Conservation (phyloP, 495 filamentous ascomycete species). For the Xylaria intraflava region DNA sequence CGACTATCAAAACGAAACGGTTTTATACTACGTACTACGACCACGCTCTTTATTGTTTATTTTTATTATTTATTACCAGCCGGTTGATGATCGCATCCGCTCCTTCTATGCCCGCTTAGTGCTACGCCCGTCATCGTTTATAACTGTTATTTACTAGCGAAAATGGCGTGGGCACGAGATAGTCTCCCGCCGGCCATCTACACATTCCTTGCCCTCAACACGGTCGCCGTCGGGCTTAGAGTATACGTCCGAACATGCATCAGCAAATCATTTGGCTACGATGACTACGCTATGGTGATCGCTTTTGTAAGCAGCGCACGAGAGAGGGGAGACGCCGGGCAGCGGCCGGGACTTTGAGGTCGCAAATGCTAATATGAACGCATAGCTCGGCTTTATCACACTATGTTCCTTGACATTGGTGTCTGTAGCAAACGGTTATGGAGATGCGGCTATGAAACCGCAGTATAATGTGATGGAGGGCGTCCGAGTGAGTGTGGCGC, state of each 20-base stretch:
- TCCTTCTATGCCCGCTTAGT: neutral
- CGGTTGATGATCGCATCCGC: neutral
- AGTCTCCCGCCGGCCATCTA: conserved; percentile 11
- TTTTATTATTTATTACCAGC: neutral
- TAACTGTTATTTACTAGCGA: neutral
- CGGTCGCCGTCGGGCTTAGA: conserved; percentile 4
- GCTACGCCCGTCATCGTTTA: neutral
- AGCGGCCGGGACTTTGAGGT: neutral
- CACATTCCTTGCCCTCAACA: conserved; percentile 10
- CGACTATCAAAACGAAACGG: neutral
- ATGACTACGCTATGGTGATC: conserved; percentile 11
- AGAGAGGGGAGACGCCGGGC: neutral
- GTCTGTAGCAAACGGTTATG: conserved; percentile 5
- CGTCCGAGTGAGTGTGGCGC: conserved; percentile 2
- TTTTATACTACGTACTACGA: neutral
- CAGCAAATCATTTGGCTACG: conserved; percentile 12
- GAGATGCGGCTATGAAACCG: neutral
- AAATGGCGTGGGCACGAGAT: conserved; percentile 14
- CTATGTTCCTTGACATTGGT: conserved; percentile 10
- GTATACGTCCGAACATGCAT: conserved; percentile 8
- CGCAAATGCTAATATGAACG: neutral
- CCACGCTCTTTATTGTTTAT: neutral
- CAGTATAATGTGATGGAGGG: neutral
- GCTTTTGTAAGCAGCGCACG: conserved; percentile 4
- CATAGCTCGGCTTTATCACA: conserved; percentile 3